These are phyloP conservation scores for Phytomonas francai DNA, from an alignment of 208 protist genomes.

Conservation along the genomic window DNA sequence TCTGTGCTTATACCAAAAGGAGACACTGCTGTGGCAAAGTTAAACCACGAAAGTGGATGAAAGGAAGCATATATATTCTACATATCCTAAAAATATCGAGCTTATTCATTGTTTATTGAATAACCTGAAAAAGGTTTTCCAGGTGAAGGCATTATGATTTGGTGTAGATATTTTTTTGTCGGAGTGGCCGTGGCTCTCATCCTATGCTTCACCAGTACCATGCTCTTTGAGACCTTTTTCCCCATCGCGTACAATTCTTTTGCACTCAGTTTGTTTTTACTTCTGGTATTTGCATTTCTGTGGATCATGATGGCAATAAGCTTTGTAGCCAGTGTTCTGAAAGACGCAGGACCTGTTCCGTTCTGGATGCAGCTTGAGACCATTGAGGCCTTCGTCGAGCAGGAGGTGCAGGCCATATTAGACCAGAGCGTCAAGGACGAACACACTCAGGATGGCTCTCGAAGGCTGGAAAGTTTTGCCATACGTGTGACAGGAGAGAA, in stretches of 20 bases:
- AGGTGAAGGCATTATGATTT: neutral
- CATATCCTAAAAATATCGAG: neutral
- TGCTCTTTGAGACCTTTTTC: neutral
- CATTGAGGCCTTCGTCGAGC: conserved; percentile 2
- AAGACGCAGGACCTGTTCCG: conserved; percentile 6
- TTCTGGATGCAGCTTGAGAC: conserved; percentile 1
- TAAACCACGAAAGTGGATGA: neutral
- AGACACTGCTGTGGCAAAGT: neutral
- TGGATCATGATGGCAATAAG: conserved; percentile 6
- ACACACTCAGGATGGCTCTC: neutral
- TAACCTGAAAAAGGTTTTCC: neutral
- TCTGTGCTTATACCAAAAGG: neutral
- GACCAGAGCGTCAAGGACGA: neutral
- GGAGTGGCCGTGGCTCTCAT: neutral
- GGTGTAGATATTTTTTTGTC: neutral
- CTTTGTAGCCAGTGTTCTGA: neutral
- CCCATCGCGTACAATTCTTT: neutral
- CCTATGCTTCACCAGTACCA: neutral
- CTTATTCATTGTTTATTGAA: neutral
- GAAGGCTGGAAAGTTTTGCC: neutral
- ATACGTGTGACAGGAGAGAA: neutral
- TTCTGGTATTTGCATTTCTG: conserved; percentile 6
- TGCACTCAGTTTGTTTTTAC: neutral
- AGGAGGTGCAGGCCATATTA: conserved; percentile 4
- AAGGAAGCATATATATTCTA: neutral